Evolutionary conservation across 2,329 filamentous ascomycete species (phyloP), one percentile per base, ranked within the genome.

Genomic region (Thielaviopsis cerberus): DNA sequence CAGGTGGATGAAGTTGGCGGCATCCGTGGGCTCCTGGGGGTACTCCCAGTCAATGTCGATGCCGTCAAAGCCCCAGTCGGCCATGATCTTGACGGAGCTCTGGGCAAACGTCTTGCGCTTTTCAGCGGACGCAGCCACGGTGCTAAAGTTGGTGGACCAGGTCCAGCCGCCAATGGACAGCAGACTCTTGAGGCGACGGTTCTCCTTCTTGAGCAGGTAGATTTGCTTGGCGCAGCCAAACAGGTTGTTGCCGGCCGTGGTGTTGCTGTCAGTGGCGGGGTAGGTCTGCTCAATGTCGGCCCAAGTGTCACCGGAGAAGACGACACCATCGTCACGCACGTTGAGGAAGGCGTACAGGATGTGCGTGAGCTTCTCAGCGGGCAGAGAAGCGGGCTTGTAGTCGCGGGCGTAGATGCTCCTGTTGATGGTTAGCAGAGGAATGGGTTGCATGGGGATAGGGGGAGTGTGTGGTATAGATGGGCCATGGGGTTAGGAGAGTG

Each of bases 91-190:
- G 0, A 90, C 83, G 1, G 86, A 80, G 3, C 77, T 79, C 52
- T 76, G 70, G 5, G 88, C 88, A 69, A 94, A 94, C 1, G 64
- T 77, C 37, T 73, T 69, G 17, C 88, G 78, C 17, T 79, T 81
- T 1, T 73, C 69, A 0, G 76, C 74, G 0, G 82, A 85, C 61
- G 79, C 80, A 10, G 83, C 80, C 0, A 83, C 82, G 1, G 73
- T 72, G 0, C 85, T 74, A 66, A 94, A 91, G 68, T 88, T 87
- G 63, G 76, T 72, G 1, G 85, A 88, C 69, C 87, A 92, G 0
- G 86, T 89, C 85, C 85, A 94, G 27, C 89, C 88, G 53, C 89
- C 89, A 62, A 95, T 88, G 53, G 81, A 86, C 3, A 94, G 76
- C 23, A 94, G 73, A 1, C 85, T 76, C 67, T 94, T 94, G 57